Evolutionary conservation across 2,329 filamentous ascomycete genomes (phyloP), one percentile per base, ranked within the genome.

Genomic region (Zelopaecilomyces penicillatus): DNA sequence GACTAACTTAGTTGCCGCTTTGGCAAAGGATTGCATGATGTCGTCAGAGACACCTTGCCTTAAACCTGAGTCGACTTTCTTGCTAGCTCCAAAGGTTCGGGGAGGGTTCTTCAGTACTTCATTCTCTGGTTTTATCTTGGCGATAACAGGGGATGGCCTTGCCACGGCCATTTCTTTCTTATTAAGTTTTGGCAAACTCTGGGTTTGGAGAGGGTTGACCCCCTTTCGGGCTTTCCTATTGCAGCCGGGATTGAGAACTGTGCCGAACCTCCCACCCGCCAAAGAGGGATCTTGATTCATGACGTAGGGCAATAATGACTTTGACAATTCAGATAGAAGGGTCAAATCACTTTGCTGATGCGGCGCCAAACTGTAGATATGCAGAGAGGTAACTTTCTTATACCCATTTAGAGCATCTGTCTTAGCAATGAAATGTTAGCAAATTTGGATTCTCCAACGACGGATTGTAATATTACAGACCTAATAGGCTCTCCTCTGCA

Each of bases 281-380:
- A 78, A 69, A 36, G 81, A 58, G 4, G 78, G 72, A 51, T 86
- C 82, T 42, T 84, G 78, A 9, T 71, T 65, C 7, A 66, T 64
- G 42, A 75, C 70, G 3, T 81, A 68, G 6, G 71, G 70, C 12
- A 74, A 65, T 7, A 86, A 69, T 48, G 86, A 77, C 28, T 79
- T 75, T 36, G 80, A 79, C 34, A 82, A 77, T 44, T 93, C 83
- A 4, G 82, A 79, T 34, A 96, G 69, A 1, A 83, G 62, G 54
- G 87, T 79, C 12, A 93, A 65, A 57, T 91, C 75, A 60, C 69
- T 83, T 11, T 89, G 69, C 1, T 81, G 75, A 33, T 80, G 75
- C 1, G 85, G 75, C 36, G 86, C 82, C 12, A 97, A 60, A 57
- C 89, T 95, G 68, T 97, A 97, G 37, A 97, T 69, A 55, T 96